These are phyloP conservation scores for Aethionema arabicum DNA, from an alignment of 345 rosid species.

Conservation along the genomic window DNA sequence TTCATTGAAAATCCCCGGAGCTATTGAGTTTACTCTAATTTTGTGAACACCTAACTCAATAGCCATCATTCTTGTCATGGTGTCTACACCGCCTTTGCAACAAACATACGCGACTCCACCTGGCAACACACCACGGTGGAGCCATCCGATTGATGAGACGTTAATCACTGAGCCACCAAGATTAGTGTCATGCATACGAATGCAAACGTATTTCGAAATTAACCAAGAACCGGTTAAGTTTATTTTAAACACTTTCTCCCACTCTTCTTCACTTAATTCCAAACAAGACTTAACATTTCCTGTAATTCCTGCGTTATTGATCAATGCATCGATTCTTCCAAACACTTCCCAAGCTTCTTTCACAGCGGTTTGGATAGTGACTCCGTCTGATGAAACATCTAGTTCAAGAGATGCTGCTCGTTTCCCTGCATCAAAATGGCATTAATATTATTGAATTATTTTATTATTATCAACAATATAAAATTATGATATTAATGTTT, in stretches of 20 bases:
- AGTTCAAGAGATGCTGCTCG: too few relatives aligned
- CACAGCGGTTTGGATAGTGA: constrained; percentile 41
- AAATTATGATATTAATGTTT: too few relatives aligned
- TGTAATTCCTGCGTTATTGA: constrained; percentile 65
- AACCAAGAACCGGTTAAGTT: constrained; percentile 75
- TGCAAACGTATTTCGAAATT: too few relatives aligned
- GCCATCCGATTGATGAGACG: constrained; percentile 64
- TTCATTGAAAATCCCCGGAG: constrained; percentile 70
- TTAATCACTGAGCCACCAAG: constrained; percentile 74
- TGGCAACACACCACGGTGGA: constrained; percentile 54
- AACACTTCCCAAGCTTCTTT: constrained; percentile 62
- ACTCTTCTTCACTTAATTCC: constrained; percentile 53
- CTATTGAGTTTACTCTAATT: constrained; percentile 74
- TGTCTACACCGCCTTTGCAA: constrained; percentile 58
- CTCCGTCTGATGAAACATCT: constrained; percentile 42
- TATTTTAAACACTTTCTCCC: constrained; percentile 54
- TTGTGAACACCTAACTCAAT: constrained; percentile 61
- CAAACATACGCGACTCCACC: constrained; percentile 61
- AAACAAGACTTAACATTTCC: constrained; percentile 39
- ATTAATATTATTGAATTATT: too few relatives aligned
- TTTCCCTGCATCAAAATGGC: too few relatives aligned
- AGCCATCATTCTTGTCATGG: constrained; percentile 81
- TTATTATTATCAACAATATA: too few relatives aligned
- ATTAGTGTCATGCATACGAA: constrained; percentile 52
- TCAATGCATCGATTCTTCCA: constrained; percentile 59